Conservation (phyloP, 2,329 filamentous ascomycete species). For the Bertia moriformis region DNA sequence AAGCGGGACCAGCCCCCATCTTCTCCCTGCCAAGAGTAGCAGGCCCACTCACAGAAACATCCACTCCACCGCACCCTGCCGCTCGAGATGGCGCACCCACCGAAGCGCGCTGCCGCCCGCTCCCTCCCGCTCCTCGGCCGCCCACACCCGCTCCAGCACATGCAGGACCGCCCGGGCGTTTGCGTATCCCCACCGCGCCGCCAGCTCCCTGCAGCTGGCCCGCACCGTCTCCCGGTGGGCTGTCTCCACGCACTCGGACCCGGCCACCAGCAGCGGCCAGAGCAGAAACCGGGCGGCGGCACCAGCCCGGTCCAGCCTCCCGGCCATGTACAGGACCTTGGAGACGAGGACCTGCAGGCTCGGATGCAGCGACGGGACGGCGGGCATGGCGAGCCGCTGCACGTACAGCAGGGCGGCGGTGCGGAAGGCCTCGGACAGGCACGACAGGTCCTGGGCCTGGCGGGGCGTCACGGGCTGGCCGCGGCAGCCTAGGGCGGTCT, state of each 20-base stretch:
- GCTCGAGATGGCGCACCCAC: not conserved
- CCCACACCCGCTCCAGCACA: constrained; percentile 75
- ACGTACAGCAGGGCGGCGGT: constrained; percentile 81
- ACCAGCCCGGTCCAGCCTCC: constrained; percentile 57
- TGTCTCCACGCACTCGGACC: constrained; percentile 75
- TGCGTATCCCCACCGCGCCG: constrained; percentile 78
- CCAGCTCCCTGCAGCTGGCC: constrained; percentile 70
- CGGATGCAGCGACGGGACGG: constrained; percentile 55
- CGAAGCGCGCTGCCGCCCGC: not conserved
- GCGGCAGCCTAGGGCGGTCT: constrained; percentile 29
- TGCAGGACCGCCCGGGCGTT: constrained; percentile 81
- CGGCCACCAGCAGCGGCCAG: constrained; percentile 84
- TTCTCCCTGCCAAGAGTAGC: too few relatives aligned
- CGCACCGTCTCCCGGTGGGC: constrained; percentile 67
- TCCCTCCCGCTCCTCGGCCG: constrained; percentile 27
- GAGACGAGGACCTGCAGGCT: constrained; percentile 74
- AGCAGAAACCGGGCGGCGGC: constrained; percentile 75
- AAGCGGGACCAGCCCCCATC: too few relatives aligned
- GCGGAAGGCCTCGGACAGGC: constrained; percentile 80
- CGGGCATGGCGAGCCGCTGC: constrained; percentile 69
- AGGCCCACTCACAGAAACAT: too few relatives aligned
- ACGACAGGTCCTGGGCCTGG: constrained; percentile 60
- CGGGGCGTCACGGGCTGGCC: constrained; percentile 28
- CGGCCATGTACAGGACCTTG: constrained; percentile 71
- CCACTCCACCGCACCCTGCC: too few relatives aligned